These are phyloP conservation scores for Vinca minor DNA, from an alignment of 257 asterid species.

Conservation along the genomic window DNA sequence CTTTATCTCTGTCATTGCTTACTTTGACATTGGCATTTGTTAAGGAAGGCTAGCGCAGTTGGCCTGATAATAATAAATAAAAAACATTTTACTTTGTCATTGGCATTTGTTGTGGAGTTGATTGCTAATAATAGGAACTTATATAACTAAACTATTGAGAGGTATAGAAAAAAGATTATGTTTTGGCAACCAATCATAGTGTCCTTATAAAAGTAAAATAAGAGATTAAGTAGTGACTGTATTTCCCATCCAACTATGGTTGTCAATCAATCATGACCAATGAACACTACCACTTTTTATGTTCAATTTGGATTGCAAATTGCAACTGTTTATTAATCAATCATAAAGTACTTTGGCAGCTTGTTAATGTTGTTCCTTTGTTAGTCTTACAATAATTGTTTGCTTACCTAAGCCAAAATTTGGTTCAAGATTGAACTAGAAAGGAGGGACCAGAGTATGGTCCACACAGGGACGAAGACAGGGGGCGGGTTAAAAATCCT, in stretches of 20 bases:
- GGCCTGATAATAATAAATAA: no score
- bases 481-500: no score
- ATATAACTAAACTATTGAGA: background rate
- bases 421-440: conserved; percentile 1
- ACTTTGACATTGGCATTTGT: no score
- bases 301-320: background rate
- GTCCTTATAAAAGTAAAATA: background rate
- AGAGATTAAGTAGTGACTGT: background rate
- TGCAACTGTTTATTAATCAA: background rate
- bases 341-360: background rate
- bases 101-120: background rate
- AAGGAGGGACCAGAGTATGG: conserved; percentile 1
- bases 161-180: background rate
- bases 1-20: no score
- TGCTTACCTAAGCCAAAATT: conserved; percentile 13
- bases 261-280: conserved; percentile 6
- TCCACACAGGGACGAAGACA: no score
- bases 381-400: conserved; percentile 15
- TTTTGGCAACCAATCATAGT: background rate
- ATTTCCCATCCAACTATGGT: background rate
- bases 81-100: background rate
- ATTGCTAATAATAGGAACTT: background rate
- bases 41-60: no score
- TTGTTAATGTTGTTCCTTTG: background rate
- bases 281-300: background rate